These are phyloP conservation scores for Dissophora ornata DNA, from an alignment of 192 early-diverging fungal genomes.

Conservation along the genomic window DNA sequence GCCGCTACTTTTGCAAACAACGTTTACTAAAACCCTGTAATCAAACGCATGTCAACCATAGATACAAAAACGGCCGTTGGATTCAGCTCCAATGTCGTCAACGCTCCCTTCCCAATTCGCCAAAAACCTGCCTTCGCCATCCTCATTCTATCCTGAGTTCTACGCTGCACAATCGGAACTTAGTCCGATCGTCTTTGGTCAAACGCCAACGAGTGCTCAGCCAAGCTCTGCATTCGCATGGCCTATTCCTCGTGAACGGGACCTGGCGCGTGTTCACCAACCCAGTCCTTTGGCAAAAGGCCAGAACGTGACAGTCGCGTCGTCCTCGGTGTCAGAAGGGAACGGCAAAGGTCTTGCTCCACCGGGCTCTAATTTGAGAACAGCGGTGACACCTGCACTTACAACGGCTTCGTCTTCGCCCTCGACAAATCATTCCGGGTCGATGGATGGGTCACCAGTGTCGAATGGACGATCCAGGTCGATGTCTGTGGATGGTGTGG, in stretches of 20 bases:
- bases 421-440: conserved; percentile 27
- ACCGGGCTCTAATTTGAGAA: conserved; percentile 27
- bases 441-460: conserved; percentile 27
- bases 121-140: conserved; percentile 80
- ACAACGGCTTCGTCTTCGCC: conserved; percentile 33
- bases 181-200: conserved; percentile 82
- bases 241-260: conserved; percentile 62
- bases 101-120: conserved; percentile 71
- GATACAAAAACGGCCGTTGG: conserved; percentile 55
- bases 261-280: conserved; percentile 55
- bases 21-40: background rate
- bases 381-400: conserved; percentile 21
- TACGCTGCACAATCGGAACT: conserved; percentile 76
- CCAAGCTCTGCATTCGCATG: conserved; percentile 77
- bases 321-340: background rate
- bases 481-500: conserved; percentile 10
- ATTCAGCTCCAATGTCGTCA: conserved; percentile 76
- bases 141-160: conserved; percentile 80
- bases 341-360: conserved; percentile 6
- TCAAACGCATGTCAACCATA: conserved; percentile 15
- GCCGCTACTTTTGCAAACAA: no score
- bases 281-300: conserved; percentile 64
- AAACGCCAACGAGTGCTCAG: conserved; percentile 75
- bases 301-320: conserved; percentile 13
- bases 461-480: conserved; percentile 27